phyloP scores from a whole-genome alignment of 306 rosid genomes.

The Elaeagnus macrophylla region DNA sequence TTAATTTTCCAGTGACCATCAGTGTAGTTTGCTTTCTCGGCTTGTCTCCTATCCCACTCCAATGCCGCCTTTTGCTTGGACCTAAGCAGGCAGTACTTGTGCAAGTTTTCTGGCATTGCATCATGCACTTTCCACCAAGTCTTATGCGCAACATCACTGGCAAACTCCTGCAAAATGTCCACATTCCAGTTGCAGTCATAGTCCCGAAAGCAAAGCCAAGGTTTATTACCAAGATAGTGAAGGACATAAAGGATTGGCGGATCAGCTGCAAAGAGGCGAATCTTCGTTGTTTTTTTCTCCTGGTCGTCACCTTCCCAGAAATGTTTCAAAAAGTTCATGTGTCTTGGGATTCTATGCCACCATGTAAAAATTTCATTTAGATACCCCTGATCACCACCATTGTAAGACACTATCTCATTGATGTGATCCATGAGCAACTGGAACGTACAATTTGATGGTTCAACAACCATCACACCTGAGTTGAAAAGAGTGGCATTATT shows the following conservation, averaged over 20 bases:
- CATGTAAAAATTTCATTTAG: conserved; percentile 78
- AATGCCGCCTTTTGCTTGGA: conserved; percentile 74
- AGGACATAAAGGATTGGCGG: conserved; percentile 74
- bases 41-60: conserved; percentile 87
- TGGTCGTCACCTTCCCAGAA: conserved; percentile 81
- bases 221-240: conserved; percentile 74
- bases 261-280: conserved; percentile 62
- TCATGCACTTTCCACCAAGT: conserved; percentile 87
- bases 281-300: conserved; percentile 52
- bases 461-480: conserved; percentile 82
- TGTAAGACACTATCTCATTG: conserved; percentile 70
- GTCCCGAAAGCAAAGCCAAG: conserved; percentile 86
- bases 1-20: conserved; percentile 80
- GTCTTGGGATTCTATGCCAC: conserved; percentile 90
- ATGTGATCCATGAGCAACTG: conserved; percentile 75
- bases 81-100: conserved; percentile 61
- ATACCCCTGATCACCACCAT: conserved; percentile 88
- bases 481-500: conserved; percentile 73
- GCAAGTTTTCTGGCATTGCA: conserved; percentile 66
- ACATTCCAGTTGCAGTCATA: conserved; percentile 91
- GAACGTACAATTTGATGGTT: conserved; percentile 79
- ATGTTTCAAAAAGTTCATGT: conserved; percentile 88
- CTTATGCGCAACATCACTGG: conserved; percentile 69
- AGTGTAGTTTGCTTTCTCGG: conserved; percentile 59
- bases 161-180: conserved; percentile 60